Evolutionary conservation across 306 rosid genomes (phyloP).

Genomic region (Clitoria ternatea): DNA sequence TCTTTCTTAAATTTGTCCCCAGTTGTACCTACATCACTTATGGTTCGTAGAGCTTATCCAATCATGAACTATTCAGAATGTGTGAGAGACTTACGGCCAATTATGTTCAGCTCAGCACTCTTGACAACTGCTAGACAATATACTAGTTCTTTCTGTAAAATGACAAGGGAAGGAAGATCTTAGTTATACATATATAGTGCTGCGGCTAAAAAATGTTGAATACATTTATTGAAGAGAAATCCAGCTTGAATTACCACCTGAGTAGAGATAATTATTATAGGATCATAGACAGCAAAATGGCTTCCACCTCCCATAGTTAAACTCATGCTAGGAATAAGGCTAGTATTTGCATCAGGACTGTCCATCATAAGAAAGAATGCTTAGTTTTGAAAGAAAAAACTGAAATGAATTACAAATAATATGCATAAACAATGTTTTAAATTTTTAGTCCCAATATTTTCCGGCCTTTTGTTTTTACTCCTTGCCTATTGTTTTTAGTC

Average conservation of each 20-base stretch:
- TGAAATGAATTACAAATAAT: neutral
- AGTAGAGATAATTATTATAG: conserved; percentile 68
- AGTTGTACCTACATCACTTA: conserved; percentile 10
- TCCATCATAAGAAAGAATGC: conserved; percentile 29
- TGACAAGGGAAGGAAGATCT: conserved; percentile 21
- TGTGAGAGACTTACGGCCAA: conserved; percentile 74
- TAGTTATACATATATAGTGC: conserved; percentile 8
- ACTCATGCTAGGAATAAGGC: conserved; percentile 65
- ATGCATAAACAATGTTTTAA: no score
- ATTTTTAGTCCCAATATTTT: no score
- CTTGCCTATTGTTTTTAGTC: no score
- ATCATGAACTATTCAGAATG: conserved; percentile 14
- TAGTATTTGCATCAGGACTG: conserved; percentile 73
- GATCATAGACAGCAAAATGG: conserved; percentile 69
- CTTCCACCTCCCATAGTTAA: conserved; percentile 84
- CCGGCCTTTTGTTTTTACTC: no score
- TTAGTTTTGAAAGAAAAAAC: conserved; percentile 20
- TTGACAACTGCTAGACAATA: conserved; percentile 87
- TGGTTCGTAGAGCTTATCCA: neutral
- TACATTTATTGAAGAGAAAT: neutral
- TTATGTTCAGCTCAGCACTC: conserved; percentile 69
- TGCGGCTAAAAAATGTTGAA: conserved; percentile 18
- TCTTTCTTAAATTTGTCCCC: neutral
- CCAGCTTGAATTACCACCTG: conserved; percentile 40
- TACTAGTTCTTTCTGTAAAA: conserved; percentile 66